Evolutionary conservation across 306 rosid species (phyloP), one percentile per base, ranked within the genome.

Genomic region (Luffa aegyptiaca): DNA sequence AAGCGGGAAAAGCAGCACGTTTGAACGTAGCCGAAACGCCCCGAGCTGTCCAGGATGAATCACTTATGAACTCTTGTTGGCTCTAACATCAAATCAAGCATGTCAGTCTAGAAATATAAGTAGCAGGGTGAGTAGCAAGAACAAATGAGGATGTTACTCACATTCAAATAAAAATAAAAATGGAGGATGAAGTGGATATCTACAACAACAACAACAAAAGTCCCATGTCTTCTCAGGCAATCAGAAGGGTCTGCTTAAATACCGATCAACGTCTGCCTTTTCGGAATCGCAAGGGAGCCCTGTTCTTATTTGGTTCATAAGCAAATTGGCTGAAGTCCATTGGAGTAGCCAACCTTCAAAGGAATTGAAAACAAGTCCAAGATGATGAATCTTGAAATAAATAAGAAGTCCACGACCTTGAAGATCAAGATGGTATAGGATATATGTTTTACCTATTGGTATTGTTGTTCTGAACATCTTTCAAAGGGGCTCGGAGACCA

Each of bases 401-500:
- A 70, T 20, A 18, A 62, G 46, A 70, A 36, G 14, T 39, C 48
- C 45, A 79, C n/a, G 56, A 82, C 48, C 51, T 64, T 75, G n/a
- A 80, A 71, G 78, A 80, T 78, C 75, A 42, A 51, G 64, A 13
- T 41, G 2, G 49, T 3, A 37, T 37, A 57, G 71, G 72, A 73
- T 13, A 70, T 49, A 76, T 84, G 86, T 21, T 71, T 71, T 46
- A 90, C 98, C 92, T 84, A 39, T 82, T 84, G 73, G 76, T 65
- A 75, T 55, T 12, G 53, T 81, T 88, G 84, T 90, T 95, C 75
- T 5, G 81, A 78, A 91, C 87, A 82, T 91, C 98, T 83, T 79
- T 89, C 66, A 90, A 77, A 78, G 98, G 98, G 82, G 99, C 96
- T 64, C 96, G 92, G 74, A 95, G 97, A 66, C 97, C 97, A 51